These are phyloP conservation scores for Castanea crenata DNA, from an alignment of 306 rosid species.

Conservation along the genomic window DNA sequence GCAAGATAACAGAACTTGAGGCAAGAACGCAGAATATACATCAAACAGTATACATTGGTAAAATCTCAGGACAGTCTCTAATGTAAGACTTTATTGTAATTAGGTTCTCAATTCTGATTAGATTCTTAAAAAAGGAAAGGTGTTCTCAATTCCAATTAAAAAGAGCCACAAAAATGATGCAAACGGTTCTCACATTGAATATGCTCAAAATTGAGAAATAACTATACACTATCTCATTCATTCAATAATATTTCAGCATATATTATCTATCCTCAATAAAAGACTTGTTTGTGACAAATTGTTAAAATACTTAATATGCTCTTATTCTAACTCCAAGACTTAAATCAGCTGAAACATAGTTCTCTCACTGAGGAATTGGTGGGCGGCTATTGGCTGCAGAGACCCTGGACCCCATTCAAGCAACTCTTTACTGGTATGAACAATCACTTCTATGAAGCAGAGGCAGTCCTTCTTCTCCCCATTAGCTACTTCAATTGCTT, in stretches of 20 bases:
- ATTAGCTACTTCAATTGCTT: slow-evolving; percentile 38
- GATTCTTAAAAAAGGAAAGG: no score
- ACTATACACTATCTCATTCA: background rate
- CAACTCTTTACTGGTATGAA: slow-evolving; percentile 47
- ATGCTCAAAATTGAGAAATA: no score
- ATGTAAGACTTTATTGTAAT: background rate
- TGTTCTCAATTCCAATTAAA: no score
- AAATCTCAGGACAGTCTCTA: background rate
- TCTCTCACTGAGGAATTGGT: slow-evolving; percentile 40
- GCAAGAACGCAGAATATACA: no score
- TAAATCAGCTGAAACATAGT: background rate
- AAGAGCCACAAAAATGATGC: no score
- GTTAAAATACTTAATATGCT: background rate
- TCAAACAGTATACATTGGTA: no score
- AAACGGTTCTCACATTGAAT: background rate
- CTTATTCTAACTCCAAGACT: background rate
- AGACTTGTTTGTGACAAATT: background rate
- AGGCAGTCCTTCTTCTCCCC: slow-evolving; percentile 37
- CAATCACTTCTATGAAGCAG: slow-evolving; percentile 50
- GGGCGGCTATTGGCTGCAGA: slow-evolving; percentile 41
- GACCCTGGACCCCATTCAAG: slow-evolving; percentile 57
- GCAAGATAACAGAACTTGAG: background rate
- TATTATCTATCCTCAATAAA: background rate
- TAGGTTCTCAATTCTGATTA: background rate
- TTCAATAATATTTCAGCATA: background rate